Evolutionary conservation across 805 yeast genomes (phyloP).

Genomic region (Lachancea cidri): DNA sequence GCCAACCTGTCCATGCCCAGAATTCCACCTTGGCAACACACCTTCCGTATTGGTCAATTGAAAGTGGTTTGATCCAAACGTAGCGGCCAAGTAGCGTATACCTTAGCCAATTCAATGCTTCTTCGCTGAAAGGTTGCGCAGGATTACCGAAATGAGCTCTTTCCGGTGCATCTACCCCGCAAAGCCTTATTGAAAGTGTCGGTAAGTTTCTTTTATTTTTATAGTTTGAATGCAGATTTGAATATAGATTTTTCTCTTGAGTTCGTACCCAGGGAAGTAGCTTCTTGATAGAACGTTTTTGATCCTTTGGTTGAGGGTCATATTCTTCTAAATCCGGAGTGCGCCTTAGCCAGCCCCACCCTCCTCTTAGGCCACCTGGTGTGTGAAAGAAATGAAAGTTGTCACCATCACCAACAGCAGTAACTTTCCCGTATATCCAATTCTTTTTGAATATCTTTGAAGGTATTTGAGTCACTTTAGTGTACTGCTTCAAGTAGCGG

Average conservation of each 20-base stretch:
- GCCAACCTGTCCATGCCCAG: constrained; percentile 53
- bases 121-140: constrained; percentile 82
- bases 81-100: constrained; percentile 57
- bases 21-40: constrained; percentile 73
- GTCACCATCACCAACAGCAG: constrained; percentile 94
- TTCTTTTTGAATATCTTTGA: constrained; percentile 37
- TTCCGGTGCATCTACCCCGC: constrained; percentile 98
- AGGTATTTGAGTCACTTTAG: constrained; percentile 49
- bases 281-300: background rate
- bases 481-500: constrained; percentile 44
- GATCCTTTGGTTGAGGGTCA: background rate
- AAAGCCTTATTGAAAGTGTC: constrained; percentile 75
- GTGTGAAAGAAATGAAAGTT: constrained; percentile 89
- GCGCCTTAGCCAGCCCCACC: constrained; percentile 89
- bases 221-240: constrained; percentile 22
- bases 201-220: constrained; percentile 29
- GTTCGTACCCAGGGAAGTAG: background rate
- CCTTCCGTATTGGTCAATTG: constrained; percentile 83
- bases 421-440: constrained; percentile 65
- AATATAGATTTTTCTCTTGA: constrained; percentile 19
- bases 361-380: constrained; percentile 83
- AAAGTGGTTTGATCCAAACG: constrained; percentile 71
- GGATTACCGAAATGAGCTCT: constrained; percentile 91
- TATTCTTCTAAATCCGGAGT: constrained; percentile 49
- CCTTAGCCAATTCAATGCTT: constrained; percentile 76